Evolutionary conservation across 495 filamentous ascomycete species (phyloP), one percentile per base, ranked within the genome.

Genomic region (Aspergillus taichungensis): DNA sequence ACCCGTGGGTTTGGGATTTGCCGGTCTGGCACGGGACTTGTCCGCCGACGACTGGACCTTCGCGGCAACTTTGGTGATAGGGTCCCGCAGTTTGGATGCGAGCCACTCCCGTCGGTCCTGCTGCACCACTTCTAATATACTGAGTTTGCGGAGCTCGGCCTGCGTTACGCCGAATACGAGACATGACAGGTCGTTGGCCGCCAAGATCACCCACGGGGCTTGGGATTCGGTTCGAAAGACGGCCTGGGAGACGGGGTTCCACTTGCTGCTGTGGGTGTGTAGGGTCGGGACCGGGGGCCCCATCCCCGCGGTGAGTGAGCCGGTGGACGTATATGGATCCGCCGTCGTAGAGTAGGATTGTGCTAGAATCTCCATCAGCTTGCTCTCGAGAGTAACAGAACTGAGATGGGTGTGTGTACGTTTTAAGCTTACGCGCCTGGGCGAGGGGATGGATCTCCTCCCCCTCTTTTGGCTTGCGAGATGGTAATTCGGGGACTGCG

Each of bases 161-260:
- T 88, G 87, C 5, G 91, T 94, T 27, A 98, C 87, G 32, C 92
- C 92, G 64, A 98, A 97, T 37, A 98, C 78, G 24, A 98, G 74
- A 64, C 92, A 98, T 11, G 94, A 91, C 30, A 98, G 72, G 61
- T 98, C 92, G 57, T 98, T 98, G n/a, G 92, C 94, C 6, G 91
- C 84, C 37, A 95, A 72, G 44, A 98, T 95, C 3, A 91, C 97
- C 86, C 88, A 98, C 5, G 92, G 94, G 8, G 84, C 74, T 36
- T 82, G 74, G 36, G 86, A 75, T 63, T 94, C 86, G 11, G 92
- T 98, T 12, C 91, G 89, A 56, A 98, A 98, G 40, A 98, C 94
- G 33, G 92, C 92, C 66, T 98, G 94, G 12, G 88, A 85, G 28
- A 89, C 85, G 6, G 89, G 90, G 6, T 84, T 84, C 81, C 84